These are phyloP conservation scores for Mayamaea pseudoterrestris DNA, from an alignment of 108 stramenopile species.

Conservation along the genomic window DNA sequence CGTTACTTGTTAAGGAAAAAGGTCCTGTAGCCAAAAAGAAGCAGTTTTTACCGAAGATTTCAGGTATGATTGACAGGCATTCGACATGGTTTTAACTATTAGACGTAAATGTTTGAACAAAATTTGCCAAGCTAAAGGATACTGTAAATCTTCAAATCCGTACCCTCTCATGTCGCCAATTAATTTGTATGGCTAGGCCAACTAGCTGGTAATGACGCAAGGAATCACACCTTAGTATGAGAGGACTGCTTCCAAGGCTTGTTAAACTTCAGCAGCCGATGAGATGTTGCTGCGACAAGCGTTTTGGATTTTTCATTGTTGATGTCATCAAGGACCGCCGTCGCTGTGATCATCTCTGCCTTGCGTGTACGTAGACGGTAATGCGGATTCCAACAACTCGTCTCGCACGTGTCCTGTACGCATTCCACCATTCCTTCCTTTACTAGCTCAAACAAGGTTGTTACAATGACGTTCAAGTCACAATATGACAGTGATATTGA, in stretches of 20 bases:
- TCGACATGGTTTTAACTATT: constrained; percentile 86
- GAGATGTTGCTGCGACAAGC: constrained; percentile 5
- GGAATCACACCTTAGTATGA: no score
- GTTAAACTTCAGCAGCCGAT: constrained; percentile 53
- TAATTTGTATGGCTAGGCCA: no score
- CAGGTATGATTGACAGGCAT: constrained; percentile 73
- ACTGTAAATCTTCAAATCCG: no score
- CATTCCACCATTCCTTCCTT: constrained; percentile 54
- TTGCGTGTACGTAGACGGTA: constrained; percentile 14
- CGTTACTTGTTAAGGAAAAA: constrained; percentile 53
- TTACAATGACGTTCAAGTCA: constrained; percentile 50
- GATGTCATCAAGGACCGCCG: constrained; percentile 1
- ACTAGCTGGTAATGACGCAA: no score
- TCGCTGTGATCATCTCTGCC: constrained; percentile 19
- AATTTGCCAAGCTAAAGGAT: neutral
- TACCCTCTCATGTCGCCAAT: no score
- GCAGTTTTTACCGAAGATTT: constrained; percentile 22
- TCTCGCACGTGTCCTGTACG: constrained; percentile 7
- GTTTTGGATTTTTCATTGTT: constrained; percentile 14
- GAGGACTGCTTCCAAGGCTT: constrained; percentile 74
- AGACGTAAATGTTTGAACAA: neutral
- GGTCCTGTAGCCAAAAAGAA: constrained; percentile 17
- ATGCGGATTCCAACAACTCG: constrained; percentile 8
- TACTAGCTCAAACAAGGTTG: constrained; percentile 38
- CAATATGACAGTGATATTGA: constrained; percentile 27